Percentiles rank a stretch among this genome's conserved stretches.
These are phyloP conservation scores for Lathyrus aphaca DNA, from an alignment of 306 rosid species.

Conservation along the genomic window DNA sequence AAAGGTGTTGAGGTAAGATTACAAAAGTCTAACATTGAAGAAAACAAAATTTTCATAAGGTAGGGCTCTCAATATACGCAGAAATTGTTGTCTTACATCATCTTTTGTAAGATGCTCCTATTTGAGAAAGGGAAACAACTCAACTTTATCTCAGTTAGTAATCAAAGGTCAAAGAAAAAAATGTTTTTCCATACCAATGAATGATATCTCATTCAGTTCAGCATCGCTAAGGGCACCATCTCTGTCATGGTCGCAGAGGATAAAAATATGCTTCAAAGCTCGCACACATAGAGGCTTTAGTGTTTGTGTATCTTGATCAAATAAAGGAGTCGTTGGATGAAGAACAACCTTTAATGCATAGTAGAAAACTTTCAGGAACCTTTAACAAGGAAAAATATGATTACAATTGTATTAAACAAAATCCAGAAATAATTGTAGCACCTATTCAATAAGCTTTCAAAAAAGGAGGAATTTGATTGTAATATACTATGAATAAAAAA, in stretches of 20 bases:
- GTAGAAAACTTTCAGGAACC: conserved; percentile 97
- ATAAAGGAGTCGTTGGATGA: conserved; percentile 95
- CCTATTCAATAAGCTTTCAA: conserved; percentile 19
- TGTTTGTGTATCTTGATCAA: conserved; percentile 95
- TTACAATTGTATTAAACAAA: conserved; percentile 32
- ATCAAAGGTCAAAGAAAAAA: too few relatives aligned
- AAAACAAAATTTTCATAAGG: too few relatives aligned
- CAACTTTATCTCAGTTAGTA: too few relatives aligned
- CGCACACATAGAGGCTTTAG: conserved; percentile 93
- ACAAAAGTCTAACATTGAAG: too few relatives aligned
- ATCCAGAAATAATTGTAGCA: conserved; percentile 23
- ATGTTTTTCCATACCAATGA: too few relatives aligned
- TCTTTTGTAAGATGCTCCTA: too few relatives aligned
- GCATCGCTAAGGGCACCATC: conserved; percentile 79
- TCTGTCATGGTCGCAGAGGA: conserved; percentile 89
- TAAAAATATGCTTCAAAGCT: conserved; percentile 93
- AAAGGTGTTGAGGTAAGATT: conserved; percentile 65
- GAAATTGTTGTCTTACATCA: too few relatives aligned
- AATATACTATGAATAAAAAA: not conserved
- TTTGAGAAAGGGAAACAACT: too few relatives aligned
- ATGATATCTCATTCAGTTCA: conserved; percentile 50
- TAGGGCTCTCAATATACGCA: too few relatives aligned
- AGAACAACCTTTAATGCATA: conserved; percentile 98
- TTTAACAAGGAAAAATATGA: conserved; percentile 43
- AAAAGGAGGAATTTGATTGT: conserved; percentile 6